Evolutionary conservation across 192 early-diverging fungal genomes (phyloP).

Genomic region (Backusella psychrophila): DNA sequence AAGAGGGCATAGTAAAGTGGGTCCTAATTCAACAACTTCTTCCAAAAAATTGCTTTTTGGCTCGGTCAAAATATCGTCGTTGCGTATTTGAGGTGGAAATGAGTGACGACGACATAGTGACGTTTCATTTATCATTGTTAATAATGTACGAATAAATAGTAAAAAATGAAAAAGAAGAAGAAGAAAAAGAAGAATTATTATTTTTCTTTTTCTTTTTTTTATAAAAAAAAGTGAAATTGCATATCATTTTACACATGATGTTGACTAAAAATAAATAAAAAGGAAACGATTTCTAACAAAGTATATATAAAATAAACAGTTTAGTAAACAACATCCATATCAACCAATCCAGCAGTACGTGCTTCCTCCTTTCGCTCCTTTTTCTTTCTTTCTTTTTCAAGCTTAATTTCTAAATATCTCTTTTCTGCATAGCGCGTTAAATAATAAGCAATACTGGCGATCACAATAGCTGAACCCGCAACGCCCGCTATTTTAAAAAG

Average conservation of each 20-base stretch:
- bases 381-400: slow-evolving; percentile 27
- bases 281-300: neutral
- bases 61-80: neutral
- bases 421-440: slow-evolving; percentile 23
- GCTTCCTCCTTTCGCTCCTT: slow-evolving; percentile 33
- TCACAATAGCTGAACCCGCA: slow-evolving; percentile 16
- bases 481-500: slow-evolving; percentile 21
- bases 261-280: neutral
- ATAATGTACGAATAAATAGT: neutral
- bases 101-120: neutral
- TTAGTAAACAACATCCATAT: slow-evolving; percentile 33
- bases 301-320: neutral
- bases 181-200: neutral
- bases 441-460: slow-evolving; percentile 30
- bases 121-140: neutral
- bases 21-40: neutral
- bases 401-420: neutral
- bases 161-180: neutral
- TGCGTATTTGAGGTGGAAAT: neutral
- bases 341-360: slow-evolving; percentile 22
- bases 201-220: neutral
- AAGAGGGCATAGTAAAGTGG: neutral
- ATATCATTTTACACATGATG: slow-evolving; percentile 3
- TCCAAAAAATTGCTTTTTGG: neutral
- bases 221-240: neutral